A percentile compares a stretch with the other conserved stretches of the same genome.
phyloP scores from a whole-genome alignment of 805 yeast species.

The Lipomyces starkeyi region DNA sequence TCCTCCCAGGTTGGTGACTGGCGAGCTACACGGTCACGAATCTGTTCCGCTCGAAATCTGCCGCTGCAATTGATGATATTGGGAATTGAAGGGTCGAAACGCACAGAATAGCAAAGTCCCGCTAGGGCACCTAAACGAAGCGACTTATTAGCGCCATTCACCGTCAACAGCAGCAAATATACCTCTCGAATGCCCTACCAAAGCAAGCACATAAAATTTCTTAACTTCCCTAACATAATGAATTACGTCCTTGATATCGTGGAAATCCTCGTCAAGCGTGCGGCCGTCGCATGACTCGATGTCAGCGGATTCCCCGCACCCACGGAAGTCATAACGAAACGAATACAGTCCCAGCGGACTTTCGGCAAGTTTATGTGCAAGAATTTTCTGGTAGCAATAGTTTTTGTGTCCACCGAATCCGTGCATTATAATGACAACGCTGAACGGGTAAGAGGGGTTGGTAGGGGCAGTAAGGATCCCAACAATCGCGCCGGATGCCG shows the following conservation, averaged over 20 bases:
- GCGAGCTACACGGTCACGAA: constrained; percentile 50
- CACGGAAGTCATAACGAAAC: constrained; percentile 82
- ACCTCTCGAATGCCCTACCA: constrained; percentile 85
- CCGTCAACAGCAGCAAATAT: not conserved
- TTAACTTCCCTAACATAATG: constrained; percentile 43
- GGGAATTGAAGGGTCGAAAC: constrained; percentile 58
- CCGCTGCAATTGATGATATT: constrained; percentile 74
- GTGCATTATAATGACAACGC: constrained; percentile 69
- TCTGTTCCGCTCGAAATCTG: constrained; percentile 61
- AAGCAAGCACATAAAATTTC: constrained; percentile 57
- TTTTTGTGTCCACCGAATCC: constrained; percentile 87
- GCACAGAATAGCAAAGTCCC: constrained; percentile 71
- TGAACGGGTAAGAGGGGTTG: constrained; percentile 18
- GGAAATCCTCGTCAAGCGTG: constrained; percentile 64
- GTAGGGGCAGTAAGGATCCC: constrained; percentile 29
- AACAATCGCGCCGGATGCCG: constrained; percentile 21
- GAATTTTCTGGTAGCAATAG: constrained; percentile 69
- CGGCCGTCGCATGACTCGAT: constrained; percentile 52
- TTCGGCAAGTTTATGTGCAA: constrained; percentile 65
- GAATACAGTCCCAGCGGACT: constrained; percentile 63
- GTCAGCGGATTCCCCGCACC: constrained; percentile 78
- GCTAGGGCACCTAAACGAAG: constrained; percentile 54
- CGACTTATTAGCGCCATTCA: not conserved
- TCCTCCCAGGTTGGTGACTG: constrained; percentile 49
- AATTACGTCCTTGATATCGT: constrained; percentile 63